phyloP scores from a whole-genome alignment of 208 protist species.

The Wallacemonas collosoma region DNA sequence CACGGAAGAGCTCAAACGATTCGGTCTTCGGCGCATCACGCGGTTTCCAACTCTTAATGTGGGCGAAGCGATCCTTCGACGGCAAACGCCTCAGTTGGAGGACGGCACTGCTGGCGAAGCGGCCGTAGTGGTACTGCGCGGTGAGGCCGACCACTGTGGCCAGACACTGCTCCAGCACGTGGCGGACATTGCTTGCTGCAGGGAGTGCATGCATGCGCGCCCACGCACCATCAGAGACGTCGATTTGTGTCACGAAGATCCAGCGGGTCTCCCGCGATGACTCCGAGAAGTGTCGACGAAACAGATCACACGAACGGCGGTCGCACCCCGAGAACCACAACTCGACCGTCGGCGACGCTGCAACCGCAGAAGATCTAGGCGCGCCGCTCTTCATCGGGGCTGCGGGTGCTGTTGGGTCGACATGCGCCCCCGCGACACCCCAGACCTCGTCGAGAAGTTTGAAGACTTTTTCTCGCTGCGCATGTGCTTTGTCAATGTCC shows the following conservation, averaged over 20 bases:
- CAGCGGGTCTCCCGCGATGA: background rate
- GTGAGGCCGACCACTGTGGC: background rate
- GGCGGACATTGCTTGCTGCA: background rate
- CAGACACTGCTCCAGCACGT: conserved; percentile 10
- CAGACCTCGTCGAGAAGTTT: conserved; percentile 15
- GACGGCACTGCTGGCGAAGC: background rate
- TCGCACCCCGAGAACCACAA: conserved; percentile 1
- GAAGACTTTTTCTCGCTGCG: conserved; percentile 26
- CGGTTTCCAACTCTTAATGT: background rate
- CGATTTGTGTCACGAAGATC: conserved; percentile 1
- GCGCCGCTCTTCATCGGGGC: too few species aligned
- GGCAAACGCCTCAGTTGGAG: background rate
- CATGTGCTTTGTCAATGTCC: conserved; percentile 23
- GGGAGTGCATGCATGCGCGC: background rate
- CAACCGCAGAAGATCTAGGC: background rate
- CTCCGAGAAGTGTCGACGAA: background rate
- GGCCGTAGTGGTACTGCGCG: background rate
- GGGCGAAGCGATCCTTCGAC: background rate
- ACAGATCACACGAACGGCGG: background rate
- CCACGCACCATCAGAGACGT: background rate
- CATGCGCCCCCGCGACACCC: background rate
- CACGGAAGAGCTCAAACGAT: background rate
- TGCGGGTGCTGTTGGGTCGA: background rate
- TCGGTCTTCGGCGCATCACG: background rate
- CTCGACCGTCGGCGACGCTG: background rate